These are phyloP conservation scores for Euclidium syriacum DNA, from an alignment of 345 rosid species.

Conservation along the genomic window DNA sequence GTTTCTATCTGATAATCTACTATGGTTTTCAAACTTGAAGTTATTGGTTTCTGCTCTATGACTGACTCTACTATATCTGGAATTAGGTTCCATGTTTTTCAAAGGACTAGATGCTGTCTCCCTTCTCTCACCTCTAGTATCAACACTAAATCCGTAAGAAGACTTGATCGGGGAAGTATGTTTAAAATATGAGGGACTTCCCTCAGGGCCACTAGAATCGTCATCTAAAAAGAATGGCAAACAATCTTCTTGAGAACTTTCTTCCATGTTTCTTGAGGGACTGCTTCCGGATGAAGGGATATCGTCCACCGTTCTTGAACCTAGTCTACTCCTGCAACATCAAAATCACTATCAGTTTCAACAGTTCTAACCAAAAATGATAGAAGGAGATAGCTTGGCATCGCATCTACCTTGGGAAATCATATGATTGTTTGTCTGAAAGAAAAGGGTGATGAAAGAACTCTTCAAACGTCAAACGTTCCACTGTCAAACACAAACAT, in stretches of 20 bases:
- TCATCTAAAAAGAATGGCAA: slow-evolving; percentile 86
- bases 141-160: slow-evolving; percentile 50
- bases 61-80: slow-evolving; percentile 42
- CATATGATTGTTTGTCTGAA: slow-evolving; percentile 44
- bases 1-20: slow-evolving; percentile 36
- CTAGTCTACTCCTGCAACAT: slow-evolving; percentile 44
- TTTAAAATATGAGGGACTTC: slow-evolving; percentile 60
- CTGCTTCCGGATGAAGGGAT: slow-evolving; percentile 45
- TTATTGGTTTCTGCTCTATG: slow-evolving; percentile 38
- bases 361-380: slow-evolving; percentile 3
- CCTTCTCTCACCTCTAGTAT: slow-evolving; percentile 42
- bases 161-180: slow-evolving; percentile 45
- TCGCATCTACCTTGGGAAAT: slow-evolving; percentile 46
- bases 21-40: slow-evolving; percentile 39
- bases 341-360: slow-evolving; percentile 17
- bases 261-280: slow-evolving; percentile 46
- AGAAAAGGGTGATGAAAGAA: slow-evolving; percentile 89
- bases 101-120: slow-evolving; percentile 42
- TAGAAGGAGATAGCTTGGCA: not conserved
- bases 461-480: slow-evolving; percentile 89
- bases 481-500: slow-evolving; percentile 53
- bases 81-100: slow-evolving; percentile 39
- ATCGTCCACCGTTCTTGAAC: slow-evolving; percentile 40
- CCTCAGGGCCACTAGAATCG: slow-evolving; percentile 71
- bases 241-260: slow-evolving; percentile 67